Conservation (phyloP, 345 rosid species). For the Citrus trifoliata region DNA sequence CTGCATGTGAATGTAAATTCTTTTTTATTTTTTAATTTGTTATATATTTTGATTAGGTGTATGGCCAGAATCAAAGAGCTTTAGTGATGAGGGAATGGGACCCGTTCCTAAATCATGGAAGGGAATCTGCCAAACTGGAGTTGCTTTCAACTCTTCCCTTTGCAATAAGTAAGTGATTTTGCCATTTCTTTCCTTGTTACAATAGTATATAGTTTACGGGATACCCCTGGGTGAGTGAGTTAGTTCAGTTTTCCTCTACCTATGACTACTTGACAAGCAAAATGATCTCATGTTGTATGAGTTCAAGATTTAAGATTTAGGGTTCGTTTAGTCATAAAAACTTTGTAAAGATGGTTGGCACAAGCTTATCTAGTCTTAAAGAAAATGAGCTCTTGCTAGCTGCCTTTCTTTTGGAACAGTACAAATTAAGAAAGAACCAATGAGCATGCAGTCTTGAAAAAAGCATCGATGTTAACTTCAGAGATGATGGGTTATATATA, state of each 20-base stretch:
- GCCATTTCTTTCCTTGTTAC: neutral
- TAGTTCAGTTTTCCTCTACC: no score
- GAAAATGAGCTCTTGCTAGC: no score
- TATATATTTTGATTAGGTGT: conserved; percentile 41
- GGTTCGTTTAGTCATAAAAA: neutral
- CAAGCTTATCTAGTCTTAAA: no score
- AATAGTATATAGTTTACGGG: no score
- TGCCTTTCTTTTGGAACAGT: no score
- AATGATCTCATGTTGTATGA: neutral
- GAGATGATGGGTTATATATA: no score
- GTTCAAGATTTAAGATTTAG: neutral
- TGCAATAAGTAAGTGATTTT: conserved; percentile 59
- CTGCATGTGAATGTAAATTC: conserved; percentile 4
- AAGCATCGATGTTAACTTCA: no score
- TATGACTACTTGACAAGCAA: neutral
- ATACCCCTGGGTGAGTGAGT: no score
- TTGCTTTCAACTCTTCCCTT: conserved; percentile 59
- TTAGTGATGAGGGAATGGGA: conserved; percentile 73
- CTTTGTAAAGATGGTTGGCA: no score
- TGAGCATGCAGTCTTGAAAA: no score
- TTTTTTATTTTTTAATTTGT: neutral
- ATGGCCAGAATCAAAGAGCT: conserved; percentile 93
- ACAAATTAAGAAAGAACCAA: no score
- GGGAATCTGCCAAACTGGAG: conserved; percentile 79
- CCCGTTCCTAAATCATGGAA: conserved; percentile 84